Percentiles rank a stretch among this genome's conserved stretches.
These are phyloP conservation scores for Ramalina intermedia DNA, from an alignment of 495 filamentous ascomycete genomes.

Conservation along the genomic window DNA sequence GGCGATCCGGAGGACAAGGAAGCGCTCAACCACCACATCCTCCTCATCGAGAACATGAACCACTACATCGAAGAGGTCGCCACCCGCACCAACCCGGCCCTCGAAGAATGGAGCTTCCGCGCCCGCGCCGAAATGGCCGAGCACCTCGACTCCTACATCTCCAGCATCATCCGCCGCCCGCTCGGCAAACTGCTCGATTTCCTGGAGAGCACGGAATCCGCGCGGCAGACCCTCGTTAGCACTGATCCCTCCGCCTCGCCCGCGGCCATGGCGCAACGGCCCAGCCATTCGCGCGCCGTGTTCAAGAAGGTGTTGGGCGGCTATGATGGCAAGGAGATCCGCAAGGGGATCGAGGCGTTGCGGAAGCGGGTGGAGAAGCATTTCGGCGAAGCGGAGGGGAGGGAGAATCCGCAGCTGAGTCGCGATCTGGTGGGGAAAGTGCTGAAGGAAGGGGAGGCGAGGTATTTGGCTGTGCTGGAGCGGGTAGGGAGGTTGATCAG, in stretches of 20 bases:
- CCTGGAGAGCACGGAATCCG: slow-evolving; percentile 62
- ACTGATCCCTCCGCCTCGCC: slow-evolving; percentile 24
- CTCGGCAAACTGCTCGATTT: slow-evolving; percentile 84
- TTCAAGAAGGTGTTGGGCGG: slow-evolving; percentile 72
- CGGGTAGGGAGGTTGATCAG: slow-evolving; percentile 48
- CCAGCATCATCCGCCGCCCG: slow-evolving; percentile 74
- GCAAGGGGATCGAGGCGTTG: slow-evolving; percentile 70
- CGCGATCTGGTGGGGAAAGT: slow-evolving; percentile 62
- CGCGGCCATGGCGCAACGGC: slow-evolving; percentile 46
- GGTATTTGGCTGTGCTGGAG: slow-evolving; percentile 61
- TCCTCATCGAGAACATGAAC: slow-evolving; percentile 97
- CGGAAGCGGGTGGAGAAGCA: slow-evolving; percentile 91
- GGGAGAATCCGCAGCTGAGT: slow-evolving; percentile 47
- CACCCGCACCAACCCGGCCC: slow-evolving; percentile 51
- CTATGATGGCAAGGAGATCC: slow-evolving; percentile 71
- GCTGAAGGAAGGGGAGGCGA: slow-evolving; percentile 62
- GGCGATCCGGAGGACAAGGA: slow-evolving; percentile 84
- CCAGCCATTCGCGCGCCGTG: slow-evolving; percentile 60
- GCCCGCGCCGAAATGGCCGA: slow-evolving; percentile 71
- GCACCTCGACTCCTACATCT: slow-evolving; percentile 75
- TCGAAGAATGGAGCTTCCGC: slow-evolving; percentile 65
- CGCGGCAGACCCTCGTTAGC: slow-evolving; percentile 29
- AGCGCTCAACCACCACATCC: slow-evolving; percentile 86
- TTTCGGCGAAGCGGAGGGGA: slow-evolving; percentile 77
- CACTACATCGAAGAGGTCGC: slow-evolving; percentile 89